These are phyloP conservation scores for Pleurotus ostreatus DNA, from an alignment of 768 basidiomycete genomes.

Conservation along the genomic window DNA sequence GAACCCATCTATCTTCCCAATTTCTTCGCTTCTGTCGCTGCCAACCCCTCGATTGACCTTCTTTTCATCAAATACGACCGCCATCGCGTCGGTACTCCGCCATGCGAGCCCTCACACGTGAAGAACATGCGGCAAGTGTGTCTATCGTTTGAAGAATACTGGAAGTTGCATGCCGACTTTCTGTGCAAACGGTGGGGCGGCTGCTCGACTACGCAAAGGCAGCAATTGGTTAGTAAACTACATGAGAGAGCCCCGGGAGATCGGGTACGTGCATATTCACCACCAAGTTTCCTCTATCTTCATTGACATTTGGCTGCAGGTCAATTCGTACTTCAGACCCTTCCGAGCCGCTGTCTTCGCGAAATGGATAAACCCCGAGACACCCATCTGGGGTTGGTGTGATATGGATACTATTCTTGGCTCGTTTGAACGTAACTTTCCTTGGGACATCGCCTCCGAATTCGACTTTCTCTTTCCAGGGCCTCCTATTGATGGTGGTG, in stretches of 20 bases:
- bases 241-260: background rate
- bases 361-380: conserved; percentile 9
- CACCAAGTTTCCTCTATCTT: no score
- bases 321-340: conserved; percentile 8
- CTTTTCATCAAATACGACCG: conserved; percentile 8
- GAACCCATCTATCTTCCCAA: conserved; percentile 8
- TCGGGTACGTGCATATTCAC: no score
- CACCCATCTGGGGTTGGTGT: conserved; percentile 11
- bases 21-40: conserved; percentile 9
- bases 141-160: background rate
- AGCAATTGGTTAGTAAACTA: background rate
- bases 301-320: background rate
- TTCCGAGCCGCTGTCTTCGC: conserved; percentile 9
- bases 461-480: conserved; percentile 7
- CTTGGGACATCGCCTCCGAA: conserved; percentile 9
- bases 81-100: background rate
- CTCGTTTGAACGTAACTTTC: conserved; percentile 5
- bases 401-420: conserved; percentile 10
- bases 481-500: background rate
- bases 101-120: background rate
- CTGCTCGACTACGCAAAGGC: background rate
- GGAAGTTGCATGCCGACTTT: background rate
- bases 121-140: background rate
- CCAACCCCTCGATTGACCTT: conserved; percentile 10
- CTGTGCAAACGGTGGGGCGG: conserved; percentile 2